Base-by-base conservation (phyloP, 2,329 filamentous ascomycete species). In the Xylariaceae sp. region DNA sequence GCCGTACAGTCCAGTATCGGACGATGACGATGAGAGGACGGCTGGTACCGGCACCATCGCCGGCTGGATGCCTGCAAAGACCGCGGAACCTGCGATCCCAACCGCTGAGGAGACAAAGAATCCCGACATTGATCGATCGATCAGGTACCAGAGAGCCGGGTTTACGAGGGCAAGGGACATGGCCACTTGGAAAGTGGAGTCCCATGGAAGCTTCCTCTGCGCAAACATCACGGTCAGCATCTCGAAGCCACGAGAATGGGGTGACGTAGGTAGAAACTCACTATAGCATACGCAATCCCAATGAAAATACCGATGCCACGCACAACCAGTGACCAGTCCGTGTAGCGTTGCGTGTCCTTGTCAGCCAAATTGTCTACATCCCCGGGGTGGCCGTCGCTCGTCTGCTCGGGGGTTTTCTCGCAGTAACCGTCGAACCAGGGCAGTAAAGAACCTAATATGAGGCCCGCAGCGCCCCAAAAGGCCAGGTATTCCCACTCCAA, bases 81-180 rank as follows among this genome's bases (percentile, higher is more conserved):
- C 62, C 11, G 76, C 74, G 8, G 89, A 89, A 6, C 90, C 88
- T 1, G 75, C 66, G 17, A 90, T 59, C 2, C 87, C 85, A 9
- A 95, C 81, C 2, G 77, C 67, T 11, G 81, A 72, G 0, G 87
- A 88, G 39, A 96, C 74, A 23, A 92, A 67, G 51, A 97, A 84
- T 4, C 92, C 92, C 0, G 88, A 76, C 50, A 80, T 81, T 32
- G 88, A 92, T 35, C 90, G 85, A 64, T 98, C 92, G 56, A 98
- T 85, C 16, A 97, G 72, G 64, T 94, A 98, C 92, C 92, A 98
- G 13, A 98, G 69, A 8, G 92, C 84, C 1, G 92, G 90, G 59
- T 97, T 97, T 14, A 85, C 87, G 43, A 97, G 78, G 15, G 88
- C 86, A 34, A 98, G 79, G 1, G 89, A 92, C 17, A 94, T 64